Evolutionary conservation across 192 early-diverging fungal species (phyloP), one percentile per base, ranked within the genome.

Genomic region (Phycomyces blakesleeanus): DNA sequence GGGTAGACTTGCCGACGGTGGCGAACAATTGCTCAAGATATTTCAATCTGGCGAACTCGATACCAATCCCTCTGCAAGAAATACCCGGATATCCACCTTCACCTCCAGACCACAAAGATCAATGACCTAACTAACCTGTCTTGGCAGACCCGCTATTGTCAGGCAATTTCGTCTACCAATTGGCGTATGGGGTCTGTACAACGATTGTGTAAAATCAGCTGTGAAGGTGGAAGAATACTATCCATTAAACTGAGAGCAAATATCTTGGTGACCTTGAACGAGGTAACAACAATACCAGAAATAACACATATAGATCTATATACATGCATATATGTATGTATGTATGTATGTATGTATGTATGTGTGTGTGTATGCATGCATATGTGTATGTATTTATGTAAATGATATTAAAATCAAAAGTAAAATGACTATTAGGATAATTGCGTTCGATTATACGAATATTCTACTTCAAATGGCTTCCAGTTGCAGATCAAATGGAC

Each of bases 101-200:
- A 68, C 27, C 59, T 29, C 0, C 51, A 53, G 16, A 27, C 29
- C 14, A 16, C 42, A 3, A 37, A 40, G 16, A n/a, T 37, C 21
- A 16, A 18, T 6, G 14, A 42, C 0, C 9, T 25, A 0, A 27
- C 37, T 40, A 15, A 14, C 15, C 47, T 67, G 15, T 29, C 61
- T 16, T 73, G 71, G 71, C 60, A 59, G 21, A 34, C 51, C 18
- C 53, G 71, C 6, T 73, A 67, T 55, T 63, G 65, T 64, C 71
- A 51, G 7, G 52, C 61, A 20, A 62, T 52, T 0, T 57, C 56
- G 0, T 16, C 37, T 20, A 27, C 64, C 14, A 60, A 67, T 53
- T 73, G 71, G 71, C 61, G 61, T 18, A 55, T 67, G 57, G 71
- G 71, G 5, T 27, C 20, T 21, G 71, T 67, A 50, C 63, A 73